Conservation (phyloP, 306 rosid genomes). For the Luffa aegyptiaca region DNA sequence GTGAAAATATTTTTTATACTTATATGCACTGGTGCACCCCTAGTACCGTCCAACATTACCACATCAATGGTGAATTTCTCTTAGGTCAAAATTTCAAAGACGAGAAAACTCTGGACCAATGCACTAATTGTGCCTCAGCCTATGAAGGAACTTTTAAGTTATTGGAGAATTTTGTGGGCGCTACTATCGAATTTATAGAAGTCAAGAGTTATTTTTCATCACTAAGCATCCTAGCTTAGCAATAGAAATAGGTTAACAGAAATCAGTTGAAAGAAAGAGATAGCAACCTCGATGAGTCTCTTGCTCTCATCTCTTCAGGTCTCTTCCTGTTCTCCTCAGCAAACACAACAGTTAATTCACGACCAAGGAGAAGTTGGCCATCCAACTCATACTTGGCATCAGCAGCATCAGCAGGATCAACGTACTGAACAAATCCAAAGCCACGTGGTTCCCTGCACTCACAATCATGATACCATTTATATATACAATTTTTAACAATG, state of each 20-base stretch:
- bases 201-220: neutral
- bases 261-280: neutral
- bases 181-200: neutral
- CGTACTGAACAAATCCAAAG: slow-evolving; percentile 67
- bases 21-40: neutral
- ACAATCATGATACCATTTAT: neutral
- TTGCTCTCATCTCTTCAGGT: slow-evolving; percentile 73
- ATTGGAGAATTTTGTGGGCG: neutral
- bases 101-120: neutral
- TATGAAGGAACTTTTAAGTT: neutral
- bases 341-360: slow-evolving; percentile 66
- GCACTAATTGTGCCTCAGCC: neutral
- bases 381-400: slow-evolving; percentile 81
- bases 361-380: slow-evolving; percentile 63
- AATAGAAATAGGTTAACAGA: neutral
- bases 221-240: neutral
- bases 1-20: neutral
- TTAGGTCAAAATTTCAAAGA: neutral
- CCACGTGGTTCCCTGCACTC: slow-evolving; percentile 65
- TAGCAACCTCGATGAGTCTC: slow-evolving; percentile 43
- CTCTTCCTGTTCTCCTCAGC: slow-evolving; percentile 78
- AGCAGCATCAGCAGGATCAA: slow-evolving; percentile 66
- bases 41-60: neutral
- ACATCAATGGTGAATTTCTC: neutral
- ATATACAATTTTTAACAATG: neutral